A percentile compares a stretch with the other conserved stretches of the same genome.
Evolutionary conservation across 352 stramenopile species (phyloP).

Genomic region (Phytophthora pini): DNA sequence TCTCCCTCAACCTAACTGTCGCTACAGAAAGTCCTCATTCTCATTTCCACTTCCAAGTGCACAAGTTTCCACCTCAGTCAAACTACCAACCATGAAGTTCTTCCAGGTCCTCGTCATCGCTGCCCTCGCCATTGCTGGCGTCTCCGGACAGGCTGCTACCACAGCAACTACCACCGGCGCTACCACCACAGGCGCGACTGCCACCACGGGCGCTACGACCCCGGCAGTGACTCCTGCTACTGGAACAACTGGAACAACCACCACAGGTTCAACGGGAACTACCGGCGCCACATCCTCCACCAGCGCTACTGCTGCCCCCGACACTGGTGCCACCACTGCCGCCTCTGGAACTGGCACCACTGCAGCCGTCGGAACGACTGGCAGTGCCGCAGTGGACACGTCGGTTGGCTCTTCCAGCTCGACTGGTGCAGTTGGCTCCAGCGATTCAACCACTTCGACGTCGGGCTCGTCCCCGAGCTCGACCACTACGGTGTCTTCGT

Average conservation of each 20-base stretch:
- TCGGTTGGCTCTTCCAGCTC: background rate
- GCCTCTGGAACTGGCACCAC: conserved; percentile 11
- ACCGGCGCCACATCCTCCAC: background rate
- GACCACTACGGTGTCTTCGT: conserved; percentile 11
- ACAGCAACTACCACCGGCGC: conserved; percentile 3
- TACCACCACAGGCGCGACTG: conserved; percentile 1
- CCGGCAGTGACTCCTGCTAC: conserved; percentile 15
- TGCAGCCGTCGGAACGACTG: conserved; percentile 5
- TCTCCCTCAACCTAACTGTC: no score
- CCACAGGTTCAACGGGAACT: conserved; percentile 8
- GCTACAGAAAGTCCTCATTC: no score
- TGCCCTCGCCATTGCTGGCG: conserved; percentile 26
- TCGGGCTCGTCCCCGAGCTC: conserved; percentile 13
- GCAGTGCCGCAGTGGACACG: conserved; percentile 7
- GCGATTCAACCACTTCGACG: conserved; percentile 12
- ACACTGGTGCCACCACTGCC: conserved; percentile 1
- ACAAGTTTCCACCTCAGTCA: conserved; percentile 1
- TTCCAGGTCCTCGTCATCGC: conserved; percentile 37
- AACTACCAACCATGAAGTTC: conserved; percentile 21
- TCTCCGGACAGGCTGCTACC: conserved; percentile 19
- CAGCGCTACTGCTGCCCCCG: background rate
- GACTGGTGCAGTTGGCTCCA: background rate
- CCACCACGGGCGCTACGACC: conserved; percentile 3
- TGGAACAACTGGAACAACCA: background rate
- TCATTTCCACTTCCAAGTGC: background rate